Evolutionary conservation across 306 rosid genomes (phyloP), one percentile per base, ranked within the genome.

Genomic region (Amphicarpaea edgeworthii): DNA sequence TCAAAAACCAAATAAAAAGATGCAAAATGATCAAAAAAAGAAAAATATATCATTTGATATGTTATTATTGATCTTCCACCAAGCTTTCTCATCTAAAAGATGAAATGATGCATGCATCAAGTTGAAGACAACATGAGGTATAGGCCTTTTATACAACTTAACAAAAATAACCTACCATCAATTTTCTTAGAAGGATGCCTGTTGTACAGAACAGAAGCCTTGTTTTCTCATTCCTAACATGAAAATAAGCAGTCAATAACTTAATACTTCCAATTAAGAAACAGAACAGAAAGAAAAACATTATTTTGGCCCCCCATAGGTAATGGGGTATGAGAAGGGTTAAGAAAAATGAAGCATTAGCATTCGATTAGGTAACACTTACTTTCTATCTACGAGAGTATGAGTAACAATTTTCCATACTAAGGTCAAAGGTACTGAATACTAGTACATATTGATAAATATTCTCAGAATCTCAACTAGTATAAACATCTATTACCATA

Each of bases 121-220:
- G 72, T 74, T 66, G 49, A 73, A 68, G 46, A 78, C 73, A 81
- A 37, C 64, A 65, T 2, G 24, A 50, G 57, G 47, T 19, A 79
- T 41, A 43, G 69, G 76, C 55, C 41, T 24, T 53, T 2, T 41
- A 75, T 24, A 58, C 50, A 62, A 70, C 55, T 42, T 70, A 64
- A 59, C 37, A 45, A 45, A 59, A 75, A 62, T 34, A 65, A 60
- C 88, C 23, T 83, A 93, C 98, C 96, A 80, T 84, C 30, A 94
- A 82, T 90, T 87, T 89, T 86, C 98, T 91, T 82, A 94, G 78
- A 84, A 94, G 96, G 81, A 94, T 90, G 79, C 98, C 98, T 2
- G 98, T 94, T 8, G 98, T 94, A 72, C 98, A 94, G 79, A 94
- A 91, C 3, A 94, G 84, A 82, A 94, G 98, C 88, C 89, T 91